Base-by-base conservation (phyloP, 176 grass and related monocot genomes). In the Poa annua region DNA sequence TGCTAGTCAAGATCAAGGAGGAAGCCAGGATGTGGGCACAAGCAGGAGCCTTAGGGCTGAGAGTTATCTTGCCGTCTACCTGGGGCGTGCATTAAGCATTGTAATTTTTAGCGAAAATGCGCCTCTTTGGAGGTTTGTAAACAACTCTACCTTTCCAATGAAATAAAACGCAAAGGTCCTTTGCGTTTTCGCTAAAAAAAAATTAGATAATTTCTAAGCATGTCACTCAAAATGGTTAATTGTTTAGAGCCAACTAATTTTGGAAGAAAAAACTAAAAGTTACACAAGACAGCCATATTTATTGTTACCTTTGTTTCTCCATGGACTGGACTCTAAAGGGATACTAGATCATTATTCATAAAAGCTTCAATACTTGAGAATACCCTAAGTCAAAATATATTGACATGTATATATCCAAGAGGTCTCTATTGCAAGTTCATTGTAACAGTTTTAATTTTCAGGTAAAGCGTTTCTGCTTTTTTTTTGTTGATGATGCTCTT, bases 321-420 rank as follows among this genome's bases (percentile, higher is more conserved):
- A 55, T 66, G 35, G 11, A 35, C 10, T 74, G 2, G 71, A 33
- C 42, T 10, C 21, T 81, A 33, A 56, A 81, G 11, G 45, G 35
- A 53, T 74, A 22, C 29, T 72, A 52, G 10, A 52, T 68, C 42
- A 85, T 77, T 33, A 44, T 50, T 56, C 11, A 33, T 64, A 57
- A 57, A 29, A 57, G 20, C 4, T 70, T 70, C 15, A 70, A 59
- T 82, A 38, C 50, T 50, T 76, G 33, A 44, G 48, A 63, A 68
- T 85, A 35, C n/a, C 25, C 35, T 77, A 80, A 89, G 66, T 87
- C 44, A 53, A 67, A 69, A 86, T 85, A 36, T 80, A 36, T n/a
- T 57, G 47, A 3, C 55, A 11, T 83, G 77, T 16, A 64, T 64
- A 52, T 60, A 8, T 60, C 16, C 33, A 35, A 44, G 15, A 69